Conservation (phyloP, 2,329 filamentous ascomycete genomes). For the Helotiales sp. region DNA sequence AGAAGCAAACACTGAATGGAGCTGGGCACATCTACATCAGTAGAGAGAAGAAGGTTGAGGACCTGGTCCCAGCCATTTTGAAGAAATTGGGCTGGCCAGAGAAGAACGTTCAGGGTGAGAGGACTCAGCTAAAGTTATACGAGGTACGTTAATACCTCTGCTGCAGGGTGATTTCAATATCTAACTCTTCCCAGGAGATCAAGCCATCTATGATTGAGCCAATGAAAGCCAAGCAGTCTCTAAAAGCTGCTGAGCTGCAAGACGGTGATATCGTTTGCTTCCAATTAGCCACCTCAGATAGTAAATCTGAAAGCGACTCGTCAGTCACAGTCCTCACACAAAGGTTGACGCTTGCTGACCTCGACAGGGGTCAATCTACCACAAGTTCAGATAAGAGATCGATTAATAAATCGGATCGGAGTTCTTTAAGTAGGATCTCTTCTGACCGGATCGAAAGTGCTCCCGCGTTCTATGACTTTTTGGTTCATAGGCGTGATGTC, state of each 20-base stretch:
- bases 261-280: constrained; percentile 98
- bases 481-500: constrained; percentile 81
- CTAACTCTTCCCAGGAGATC: constrained; percentile 67
- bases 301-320: constrained; percentile 31
- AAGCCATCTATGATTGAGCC: constrained; percentile 97
- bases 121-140: constrained; percentile 70
- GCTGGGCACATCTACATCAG: constrained; percentile 85
- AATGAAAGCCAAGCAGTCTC: constrained; percentile 87
- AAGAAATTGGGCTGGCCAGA: constrained; percentile 86
- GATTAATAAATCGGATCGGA: constrained; percentile 1
- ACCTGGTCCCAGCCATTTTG: constrained; percentile 77
- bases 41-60: constrained; percentile 85
- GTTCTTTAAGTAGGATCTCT: background rate
- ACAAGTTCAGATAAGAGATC: background rate
- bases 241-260: constrained; percentile 91
- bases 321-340: constrained; percentile 25
- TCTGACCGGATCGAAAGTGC: constrained; percentile 70
- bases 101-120: constrained; percentile 67
- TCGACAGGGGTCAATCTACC: constrained; percentile 22
- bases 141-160: constrained; percentile 58
- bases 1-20: constrained; percentile 75
- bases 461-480: constrained; percentile 89
- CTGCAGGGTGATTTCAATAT: background rate
- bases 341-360: constrained; percentile 28
- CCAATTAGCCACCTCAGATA: constrained; percentile 58